Base-by-base conservation (phyloP, 352 stramenopile genomes). In the Halophytophthora polymorphica region DNA sequence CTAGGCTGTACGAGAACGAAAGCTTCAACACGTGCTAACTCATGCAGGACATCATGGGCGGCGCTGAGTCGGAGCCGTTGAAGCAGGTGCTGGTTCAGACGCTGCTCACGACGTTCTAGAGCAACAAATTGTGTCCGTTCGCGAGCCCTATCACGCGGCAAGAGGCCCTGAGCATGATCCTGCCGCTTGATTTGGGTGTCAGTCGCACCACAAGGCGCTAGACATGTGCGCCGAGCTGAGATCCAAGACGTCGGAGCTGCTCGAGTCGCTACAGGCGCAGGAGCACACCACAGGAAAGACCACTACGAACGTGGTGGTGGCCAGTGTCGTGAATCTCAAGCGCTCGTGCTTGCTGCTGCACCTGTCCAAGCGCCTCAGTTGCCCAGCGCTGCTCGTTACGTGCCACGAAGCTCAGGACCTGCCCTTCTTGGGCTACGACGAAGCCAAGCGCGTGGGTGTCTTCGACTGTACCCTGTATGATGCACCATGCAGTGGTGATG, bases 131-230 rank as follows among this genome's bases (percentile, higher is more conserved):
- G 41, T 96, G 87, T 50, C 71, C 73, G 6, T 94, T 94, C 56
- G 79, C 71, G 33, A 74, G 91, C 6, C 76, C 80, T 45, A 95
- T 99, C 45, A 98, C 96, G 18, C 90, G 98, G 34, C 97, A 99
- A 71, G 98, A 99, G 63, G 84, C 97, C 5, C 97, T 98, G 49
- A 98, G 87, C 59, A 99, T 99, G 97, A 95, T 99, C 47, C 97
- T 97, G 17, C 97, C 97, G 18, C 86, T 99, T 40, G 90, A 99
- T 36, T 75, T 99, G 22, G 80, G 94, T 52, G 93, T 97, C 15
- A 98, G 61, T 83, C 88, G 21, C 74, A 98, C 61, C 90, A 98
- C 77, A 88, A 83, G 43, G 83, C 86, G 25, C 79, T 98, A 15
- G 96, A 99, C 72, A 98, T 98, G 92, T 99, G 96, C 62, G 97